Conservation (phyloP, 2,329 filamentous ascomycete genomes). For the Colletotrichum magnum region DNA sequence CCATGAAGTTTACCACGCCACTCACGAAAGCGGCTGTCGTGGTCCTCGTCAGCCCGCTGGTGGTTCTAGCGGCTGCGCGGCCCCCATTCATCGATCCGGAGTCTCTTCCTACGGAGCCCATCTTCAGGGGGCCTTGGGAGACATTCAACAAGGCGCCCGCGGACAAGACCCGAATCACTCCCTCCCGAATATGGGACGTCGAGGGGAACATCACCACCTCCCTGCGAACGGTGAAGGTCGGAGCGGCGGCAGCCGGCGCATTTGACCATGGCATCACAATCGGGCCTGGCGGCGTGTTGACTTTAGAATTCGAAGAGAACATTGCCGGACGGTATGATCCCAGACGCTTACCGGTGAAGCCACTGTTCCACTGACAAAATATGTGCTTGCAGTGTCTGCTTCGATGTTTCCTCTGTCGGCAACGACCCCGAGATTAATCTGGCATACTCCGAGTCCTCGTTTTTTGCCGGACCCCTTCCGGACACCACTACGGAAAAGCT, state of each 20-base stretch:
- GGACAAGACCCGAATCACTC: constrained; percentile 52
- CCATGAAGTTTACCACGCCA: constrained; percentile 25
- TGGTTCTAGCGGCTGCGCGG: constrained; percentile 25
- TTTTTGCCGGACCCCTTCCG: constrained; percentile 42
- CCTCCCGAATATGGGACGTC: constrained; percentile 50
- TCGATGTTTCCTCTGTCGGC: constrained; percentile 48
- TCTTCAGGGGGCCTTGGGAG: constrained; percentile 58
- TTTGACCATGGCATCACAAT: constrained; percentile 45
- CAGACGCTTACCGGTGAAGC: no score
- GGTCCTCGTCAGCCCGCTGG: constrained; percentile 1
- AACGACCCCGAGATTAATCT: constrained; percentile 47
- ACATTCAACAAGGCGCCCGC: constrained; percentile 53
- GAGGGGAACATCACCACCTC: constrained; percentile 50
- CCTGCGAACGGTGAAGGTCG: constrained; percentile 16
- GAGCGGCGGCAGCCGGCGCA: constrained; percentile 27
- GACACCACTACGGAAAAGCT: constrained; percentile 45
- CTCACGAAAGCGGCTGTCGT: constrained; percentile 22
- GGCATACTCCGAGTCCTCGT: constrained; percentile 44
- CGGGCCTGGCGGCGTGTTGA: constrained; percentile 51
- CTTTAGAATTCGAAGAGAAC: constrained; percentile 57
- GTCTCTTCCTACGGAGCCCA: constrained; percentile 48
- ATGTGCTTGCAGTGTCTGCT: constrained; percentile 48
- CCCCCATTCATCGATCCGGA: constrained; percentile 42
- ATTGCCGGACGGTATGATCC: constrained; percentile 53
- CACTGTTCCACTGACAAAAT: not conserved